These are phyloP conservation scores for Citrus maxima DNA, from an alignment of 345 rosid species.

Conservation along the genomic window DNA sequence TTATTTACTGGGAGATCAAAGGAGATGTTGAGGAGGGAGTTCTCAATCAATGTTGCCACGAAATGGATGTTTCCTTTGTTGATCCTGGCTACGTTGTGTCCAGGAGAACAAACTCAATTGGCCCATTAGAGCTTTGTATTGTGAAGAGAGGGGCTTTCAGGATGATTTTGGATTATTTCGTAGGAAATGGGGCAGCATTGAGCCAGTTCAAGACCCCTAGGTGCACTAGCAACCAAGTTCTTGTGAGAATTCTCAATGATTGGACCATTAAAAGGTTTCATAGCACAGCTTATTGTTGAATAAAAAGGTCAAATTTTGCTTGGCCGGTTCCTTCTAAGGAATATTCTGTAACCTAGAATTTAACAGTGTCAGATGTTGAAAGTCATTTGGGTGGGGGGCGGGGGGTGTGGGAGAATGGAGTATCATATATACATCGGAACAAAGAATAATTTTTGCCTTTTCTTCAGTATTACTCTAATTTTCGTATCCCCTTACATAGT, in stretches of 20 bases:
- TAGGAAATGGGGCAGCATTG: constrained; percentile 73
- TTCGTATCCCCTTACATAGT: no score
- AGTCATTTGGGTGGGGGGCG: neutral
- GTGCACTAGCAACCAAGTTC: constrained; percentile 63
- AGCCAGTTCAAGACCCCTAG: constrained; percentile 97
- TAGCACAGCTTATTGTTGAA: constrained; percentile 57
- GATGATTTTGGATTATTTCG: constrained; percentile 68
- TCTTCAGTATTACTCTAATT: no score
- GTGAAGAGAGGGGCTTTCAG: constrained; percentile 74
- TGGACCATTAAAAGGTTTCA: constrained; percentile 51
- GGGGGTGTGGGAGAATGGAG: no score
- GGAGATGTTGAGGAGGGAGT: constrained; percentile 71
- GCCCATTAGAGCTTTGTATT: constrained; percentile 76
- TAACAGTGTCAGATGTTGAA: neutral
- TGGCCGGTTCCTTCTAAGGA: no score
- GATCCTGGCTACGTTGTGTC: constrained; percentile 88
- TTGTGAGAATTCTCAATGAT: constrained; percentile 60
- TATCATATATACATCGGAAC: neutral
- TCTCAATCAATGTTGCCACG: constrained; percentile 61
- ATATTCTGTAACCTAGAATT: neutral
- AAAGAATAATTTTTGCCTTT: neutral
- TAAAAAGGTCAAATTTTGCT: neutral
- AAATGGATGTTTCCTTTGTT: constrained; percentile 75
- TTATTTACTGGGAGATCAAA: constrained; percentile 86
- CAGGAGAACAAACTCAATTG: constrained; percentile 68